phyloP scores from a whole-genome alignment of 305 asterid species.

The Fraxinus nigra region DNA sequence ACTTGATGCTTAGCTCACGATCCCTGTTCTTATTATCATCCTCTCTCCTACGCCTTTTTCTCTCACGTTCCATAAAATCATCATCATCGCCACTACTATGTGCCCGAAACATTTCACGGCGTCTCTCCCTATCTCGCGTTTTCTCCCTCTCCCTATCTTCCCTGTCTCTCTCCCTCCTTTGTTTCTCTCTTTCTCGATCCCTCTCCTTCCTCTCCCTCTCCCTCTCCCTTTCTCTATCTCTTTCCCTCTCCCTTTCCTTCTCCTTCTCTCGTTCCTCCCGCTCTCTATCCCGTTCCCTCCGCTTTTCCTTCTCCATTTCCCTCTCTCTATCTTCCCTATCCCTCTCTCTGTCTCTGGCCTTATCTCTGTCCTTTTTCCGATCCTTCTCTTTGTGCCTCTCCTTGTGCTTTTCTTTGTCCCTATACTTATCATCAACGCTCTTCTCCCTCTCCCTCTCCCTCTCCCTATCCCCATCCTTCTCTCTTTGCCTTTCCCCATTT shows the following conservation, averaged over 20 bases:
- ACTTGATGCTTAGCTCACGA: conserved; percentile 40
- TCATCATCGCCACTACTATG: conserved; percentile 55
- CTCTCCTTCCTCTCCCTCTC: conserved; percentile 21
- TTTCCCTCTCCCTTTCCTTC: not conserved
- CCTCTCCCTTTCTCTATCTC: conserved; percentile 23
- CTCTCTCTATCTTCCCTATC: conserved; percentile 38
- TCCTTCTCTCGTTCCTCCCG: not conserved
- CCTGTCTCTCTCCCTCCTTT: conserved; percentile 29
- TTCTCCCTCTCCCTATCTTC: conserved; percentile 41
- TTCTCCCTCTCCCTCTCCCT: conserved; percentile 9
- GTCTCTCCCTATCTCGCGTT: conserved; percentile 52
- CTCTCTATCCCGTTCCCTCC: conserved; percentile 15
- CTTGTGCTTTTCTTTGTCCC: conserved; percentile 27
- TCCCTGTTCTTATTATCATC: conserved; percentile 46
- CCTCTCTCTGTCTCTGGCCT: conserved; percentile 43
- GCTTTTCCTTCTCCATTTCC: conserved; percentile 28
- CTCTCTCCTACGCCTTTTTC: conserved; percentile 69
- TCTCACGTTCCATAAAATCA: conserved; percentile 54
- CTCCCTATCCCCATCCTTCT: conserved; percentile 20
- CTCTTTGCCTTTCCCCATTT: conserved; percentile 33
- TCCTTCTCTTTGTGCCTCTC: conserved; percentile 37
- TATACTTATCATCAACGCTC: not conserved
- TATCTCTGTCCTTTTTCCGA: conserved; percentile 32
- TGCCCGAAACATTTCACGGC: conserved; percentile 43
- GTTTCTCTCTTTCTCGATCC: conserved; percentile 21